A percentile compares a stretch with the other conserved stretches of the same genome.
Evolutionary conservation across 768 basidiomycete genomes (phyloP).

Genomic region (Hypholoma fasciculare): DNA sequence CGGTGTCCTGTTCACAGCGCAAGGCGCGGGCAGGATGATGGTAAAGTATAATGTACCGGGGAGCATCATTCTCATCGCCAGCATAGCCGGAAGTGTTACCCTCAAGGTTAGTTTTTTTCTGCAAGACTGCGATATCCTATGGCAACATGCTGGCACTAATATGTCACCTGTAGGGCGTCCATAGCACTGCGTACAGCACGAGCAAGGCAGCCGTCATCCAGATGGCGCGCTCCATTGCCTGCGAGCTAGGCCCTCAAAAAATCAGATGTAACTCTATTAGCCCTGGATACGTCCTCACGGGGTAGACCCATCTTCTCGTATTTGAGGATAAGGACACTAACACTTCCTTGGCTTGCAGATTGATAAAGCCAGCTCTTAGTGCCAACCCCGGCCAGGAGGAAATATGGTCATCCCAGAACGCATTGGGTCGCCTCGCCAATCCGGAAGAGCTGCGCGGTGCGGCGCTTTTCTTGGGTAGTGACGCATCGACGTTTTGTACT

Average conservation of each 20-base stretch:
- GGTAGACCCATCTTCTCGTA: conserved; percentile 30
- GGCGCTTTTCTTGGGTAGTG: conserved; percentile 63
- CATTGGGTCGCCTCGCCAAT: conserved; percentile 62
- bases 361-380: conserved; percentile 33
- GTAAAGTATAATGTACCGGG: conserved; percentile 44
- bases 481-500: conserved; percentile 70
- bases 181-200: conserved; percentile 73
- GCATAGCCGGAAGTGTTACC: conserved; percentile 62
- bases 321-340: background rate
- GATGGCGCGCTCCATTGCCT: conserved; percentile 76
- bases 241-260: conserved; percentile 61
- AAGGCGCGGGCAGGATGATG: conserved; percentile 63
- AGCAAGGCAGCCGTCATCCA: conserved; percentile 80
- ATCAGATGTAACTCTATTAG: conserved; percentile 75
- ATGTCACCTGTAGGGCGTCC: conserved; percentile 31
- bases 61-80: conserved; percentile 60
- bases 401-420: conserved; percentile 65
- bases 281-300: conserved; percentile 72
- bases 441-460: conserved; percentile 72
- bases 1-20: conserved; percentile 59
- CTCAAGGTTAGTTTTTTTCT: conserved; percentile 32
- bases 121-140: background rate
- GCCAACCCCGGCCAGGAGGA: conserved; percentile 49
- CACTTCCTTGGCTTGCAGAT: conserved; percentile 9
- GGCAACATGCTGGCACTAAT: background rate